Evolutionary conservation across 1,284 basidiomycete genomes (phyloP), one percentile per base, ranked within the genome.

Genomic region (Ustilago loliicola): DNA sequence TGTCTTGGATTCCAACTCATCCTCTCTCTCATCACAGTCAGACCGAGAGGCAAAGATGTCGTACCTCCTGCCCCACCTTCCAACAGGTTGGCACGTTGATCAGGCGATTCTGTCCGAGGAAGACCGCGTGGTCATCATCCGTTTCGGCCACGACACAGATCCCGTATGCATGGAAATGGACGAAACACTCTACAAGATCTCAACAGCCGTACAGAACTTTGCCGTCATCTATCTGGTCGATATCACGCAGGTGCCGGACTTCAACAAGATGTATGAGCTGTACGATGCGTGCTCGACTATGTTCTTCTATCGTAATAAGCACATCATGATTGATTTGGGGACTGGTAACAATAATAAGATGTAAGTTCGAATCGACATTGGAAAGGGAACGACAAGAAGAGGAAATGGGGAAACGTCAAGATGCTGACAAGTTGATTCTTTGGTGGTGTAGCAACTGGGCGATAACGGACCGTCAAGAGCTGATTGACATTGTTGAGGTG

Each of bases 281-380:
- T 79, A 79, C 70, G 77, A 77, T 66, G 57, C 57, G 36, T 82
- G 83, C 60, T 71, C 80, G 27, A 70, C 72, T 55, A 80, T 84
- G 79, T 77, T 83, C 61, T 84, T 86, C 58, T 84, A 72, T 59
- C 83, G 95, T 47, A 98, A 98, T 88, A 97, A 99, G 87, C 96
- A 99, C 86, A 99, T 99, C 88, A 98, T 99, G 96, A 98, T 99
- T 85, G 96, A 98, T 91, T 88, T 98, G 80, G 96, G 96, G 17
- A 99, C 96, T 57, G 96, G 97, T 89, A 98, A 99, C 88, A 99
- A 99, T 88, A 99, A 99, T 89, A 99, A 99, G 89, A 97, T 98
- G 80, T 81, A 62, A 75, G 80, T 72, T 30, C 25, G 7, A n/a
- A 11, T 38, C 9, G 17, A 42, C 7, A 15, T 7, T 23, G 19